A percentile compares a stretch with the other conserved stretches of the same genome.
These are phyloP conservation scores for Lactarius sp. DNA, from an alignment of 768 basidiomycete genomes.

Conservation along the genomic window DNA sequence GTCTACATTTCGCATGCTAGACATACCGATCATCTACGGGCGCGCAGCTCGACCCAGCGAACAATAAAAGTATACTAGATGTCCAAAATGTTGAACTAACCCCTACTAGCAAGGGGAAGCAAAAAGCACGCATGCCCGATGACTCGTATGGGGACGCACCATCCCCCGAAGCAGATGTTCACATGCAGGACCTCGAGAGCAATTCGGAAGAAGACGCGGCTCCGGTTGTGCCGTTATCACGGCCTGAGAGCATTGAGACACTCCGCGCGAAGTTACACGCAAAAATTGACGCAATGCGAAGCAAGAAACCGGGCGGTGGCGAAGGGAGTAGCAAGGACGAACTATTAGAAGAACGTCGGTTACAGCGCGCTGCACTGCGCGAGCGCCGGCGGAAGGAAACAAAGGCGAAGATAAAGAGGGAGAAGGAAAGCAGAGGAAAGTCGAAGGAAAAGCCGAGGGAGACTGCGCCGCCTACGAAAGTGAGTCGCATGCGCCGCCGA, in stretches of 20 bases:
- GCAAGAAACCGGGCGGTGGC: conserved; percentile 30
- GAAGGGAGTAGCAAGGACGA: conserved; percentile 71
- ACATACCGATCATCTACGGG: neutral
- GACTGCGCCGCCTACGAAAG: conserved; percentile 51
- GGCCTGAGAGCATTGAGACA: conserved; percentile 52
- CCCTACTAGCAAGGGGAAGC: conserved; percentile 42
- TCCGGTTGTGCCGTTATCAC: conserved; percentile 56
- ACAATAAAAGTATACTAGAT: conserved; percentile 75
- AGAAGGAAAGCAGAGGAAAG: conserved; percentile 49
- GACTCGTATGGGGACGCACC: conserved; percentile 31
- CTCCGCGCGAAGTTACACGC: conserved; percentile 72
- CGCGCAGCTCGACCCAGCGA: conserved; percentile 85
- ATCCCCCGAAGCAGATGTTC: conserved; percentile 39
- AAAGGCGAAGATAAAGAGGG: conserved; percentile 69
- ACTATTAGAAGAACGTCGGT: conserved; percentile 72
- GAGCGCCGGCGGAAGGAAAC: conserved; percentile 84
- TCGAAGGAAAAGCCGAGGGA: conserved; percentile 41
- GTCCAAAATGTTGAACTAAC: conserved; percentile 26
- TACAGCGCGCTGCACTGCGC: conserved; percentile 73
- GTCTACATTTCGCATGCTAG: neutral
- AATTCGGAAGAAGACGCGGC: conserved; percentile 34
- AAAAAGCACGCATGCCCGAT: conserved; percentile 38
- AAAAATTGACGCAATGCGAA: conserved; percentile 67
- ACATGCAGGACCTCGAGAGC: conserved; percentile 30
- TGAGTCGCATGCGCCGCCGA: conserved; percentile 29